Evolutionary conservation across 805 yeast genomes (phyloP), one percentile per base, ranked within the genome.

Genomic region (Ogataea haglerorum): DNA sequence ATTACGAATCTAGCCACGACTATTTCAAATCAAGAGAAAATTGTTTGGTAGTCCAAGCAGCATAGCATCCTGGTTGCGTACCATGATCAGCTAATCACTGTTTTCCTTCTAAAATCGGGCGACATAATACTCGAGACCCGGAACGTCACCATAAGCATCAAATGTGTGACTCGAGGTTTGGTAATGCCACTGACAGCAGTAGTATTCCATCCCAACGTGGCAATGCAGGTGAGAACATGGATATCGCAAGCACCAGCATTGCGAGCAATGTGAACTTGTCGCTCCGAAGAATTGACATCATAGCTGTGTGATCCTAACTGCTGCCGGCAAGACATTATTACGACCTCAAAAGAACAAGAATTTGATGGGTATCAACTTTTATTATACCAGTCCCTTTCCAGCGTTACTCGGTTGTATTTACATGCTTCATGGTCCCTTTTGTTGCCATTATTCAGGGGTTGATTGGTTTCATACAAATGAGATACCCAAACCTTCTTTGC

Each of bases 31-130:
- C 73, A 77, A 8, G 76, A 67, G n/a, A 75, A 48, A 9, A 75
- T 77, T 36, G 76, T 73, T 51, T 76, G 82, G 9, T 77, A 38
- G 69, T 62, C 82, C 83, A 71, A 7, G 78, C 73, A 5, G 72
- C 68, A 27, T 57, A 44, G 47, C 68, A 73, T 43, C 75, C 58
- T 34, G 82, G 82, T 3, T 12, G 14, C n/a, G 27, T 24, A 3
- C 68, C 67, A 2, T 36, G 39, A 25, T 34, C 43, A 5, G 43
- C 29, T 16, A 35, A 40, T 4, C 42, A 39, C 48, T 72, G 74
- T n/a, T 50, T 59, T 49, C 63, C 52, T 67, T 64, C 80, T 81
- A 78, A 25, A 77, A 52, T 53, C 76, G 82, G 82, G 81, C 4
- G 79, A 70, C 21, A 76, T 69, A 25, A 77, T 65, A 48, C 78